phyloP scores from a whole-genome alignment of 768 basidiomycete species.

The Mycena leptocephala region DNA sequence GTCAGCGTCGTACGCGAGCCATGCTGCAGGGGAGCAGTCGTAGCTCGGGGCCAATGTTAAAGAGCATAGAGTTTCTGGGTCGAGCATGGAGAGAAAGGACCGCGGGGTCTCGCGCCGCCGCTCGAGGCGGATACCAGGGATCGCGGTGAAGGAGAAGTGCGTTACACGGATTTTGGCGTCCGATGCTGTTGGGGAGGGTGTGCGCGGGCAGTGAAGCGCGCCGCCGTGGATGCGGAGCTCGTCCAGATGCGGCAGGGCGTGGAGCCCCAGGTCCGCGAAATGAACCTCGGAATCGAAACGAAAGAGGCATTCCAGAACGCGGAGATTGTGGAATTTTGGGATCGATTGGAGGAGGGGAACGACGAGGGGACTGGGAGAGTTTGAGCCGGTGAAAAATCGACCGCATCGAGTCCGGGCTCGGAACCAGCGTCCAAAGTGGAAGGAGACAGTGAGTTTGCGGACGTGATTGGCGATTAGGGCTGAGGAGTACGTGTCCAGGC shows the following conservation, averaged over 20 bases:
- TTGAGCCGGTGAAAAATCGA: not conserved
- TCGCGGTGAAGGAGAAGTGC: constrained; percentile 22
- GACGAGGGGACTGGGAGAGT: not conserved
- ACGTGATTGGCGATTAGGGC: constrained; percentile 4
- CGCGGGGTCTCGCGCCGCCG: not conserved
- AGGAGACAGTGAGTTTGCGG: constrained; percentile 18
- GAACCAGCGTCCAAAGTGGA: constrained; percentile 18
- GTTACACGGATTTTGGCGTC: constrained; percentile 5
- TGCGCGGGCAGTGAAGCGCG: not conserved
- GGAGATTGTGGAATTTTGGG: not conserved
- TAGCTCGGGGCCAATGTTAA: constrained; percentile 19
- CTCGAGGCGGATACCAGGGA: constrained; percentile 5
- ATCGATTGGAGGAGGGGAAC: constrained; percentile 11
- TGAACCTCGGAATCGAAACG: constrained; percentile 13
- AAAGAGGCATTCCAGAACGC: constrained; percentile 18
- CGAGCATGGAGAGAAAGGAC: constrained; percentile 24
- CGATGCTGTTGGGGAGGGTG: too few relatives aligned
- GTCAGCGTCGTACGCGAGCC: constrained; percentile 20
- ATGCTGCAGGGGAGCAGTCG: constrained; percentile 26
- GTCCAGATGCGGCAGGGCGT: constrained; percentile 2
- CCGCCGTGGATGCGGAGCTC: constrained; percentile 25
- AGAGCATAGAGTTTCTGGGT: not conserved
- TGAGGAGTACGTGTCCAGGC: constrained; percentile 10
- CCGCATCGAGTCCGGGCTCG: not conserved
- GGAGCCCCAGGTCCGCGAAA: constrained; percentile 16